Base-by-base conservation (phyloP, 148 eudicot species). In the Limonium bicolor region DNA sequence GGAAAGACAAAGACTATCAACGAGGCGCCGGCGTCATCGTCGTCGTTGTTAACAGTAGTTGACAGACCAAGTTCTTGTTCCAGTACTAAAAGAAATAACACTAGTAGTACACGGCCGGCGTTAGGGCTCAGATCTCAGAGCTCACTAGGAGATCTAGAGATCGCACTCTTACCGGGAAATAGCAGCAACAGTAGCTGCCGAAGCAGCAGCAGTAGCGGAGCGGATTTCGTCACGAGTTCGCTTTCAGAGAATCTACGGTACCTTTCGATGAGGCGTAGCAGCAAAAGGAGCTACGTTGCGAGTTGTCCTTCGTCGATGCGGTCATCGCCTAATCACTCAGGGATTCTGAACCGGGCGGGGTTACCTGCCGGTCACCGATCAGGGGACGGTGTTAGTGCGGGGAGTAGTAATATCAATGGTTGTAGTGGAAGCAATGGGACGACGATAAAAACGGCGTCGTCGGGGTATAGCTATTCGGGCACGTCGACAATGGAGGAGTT, bases 281-380 rank as follows among this genome's bases (percentile, higher is more conserved):
- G 75, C 16, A 41, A 25, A 31, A 71, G 64, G 27, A 64, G 75
- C 16, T 45, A 25, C 35, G 76, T 69, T 0, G 64, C 80, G 0
- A 88, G 96, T 57, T 88, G 96, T 35, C 96, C 96, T 9, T 74
- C 86, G 3, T 88, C 96, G 19, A 83, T 83, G 83, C 46, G 92
- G 17, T 83, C 94, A 2, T 88, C 96, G 0, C 96, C 96, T 16
- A 83, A 65, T 35, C 94, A 80, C 33, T 85, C 86, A 0, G 82
- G 82, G 2, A 56, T 66, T 2, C 56, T 78, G 7, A 58, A 49
- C 12, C 63, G 77, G 28, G 32, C 64, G 1, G 73, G 66, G 5
- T 11, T 56, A 0, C 56, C 65, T 1, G 60, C 40, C 45, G 45
- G 24, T 5, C 45, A n/a, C 14, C 59, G 59, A 43, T 28, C 15